Conservation (phyloP, 2,329 filamentous ascomycete genomes). For the Penicillium sp. region DNA sequence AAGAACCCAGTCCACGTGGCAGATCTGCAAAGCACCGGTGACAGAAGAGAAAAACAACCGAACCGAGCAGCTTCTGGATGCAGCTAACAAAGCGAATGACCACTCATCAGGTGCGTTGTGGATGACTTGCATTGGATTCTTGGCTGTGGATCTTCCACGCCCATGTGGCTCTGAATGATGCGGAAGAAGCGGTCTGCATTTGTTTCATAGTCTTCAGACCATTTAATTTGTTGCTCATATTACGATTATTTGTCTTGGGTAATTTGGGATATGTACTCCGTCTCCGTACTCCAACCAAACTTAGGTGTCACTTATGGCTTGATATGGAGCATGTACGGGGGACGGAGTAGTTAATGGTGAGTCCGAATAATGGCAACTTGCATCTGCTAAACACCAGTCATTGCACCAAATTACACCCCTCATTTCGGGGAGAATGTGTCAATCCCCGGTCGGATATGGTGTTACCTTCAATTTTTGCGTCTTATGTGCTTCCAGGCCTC, state of each 20-base stretch:
- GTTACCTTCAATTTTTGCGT: background rate
- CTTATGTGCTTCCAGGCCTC: background rate
- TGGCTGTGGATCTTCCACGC: background rate
- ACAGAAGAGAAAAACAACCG: background rate
- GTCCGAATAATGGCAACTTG: too few species aligned
- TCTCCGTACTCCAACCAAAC: too few species aligned
- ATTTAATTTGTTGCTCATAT: background rate
- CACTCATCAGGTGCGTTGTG: background rate
- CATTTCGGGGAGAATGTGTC: background rate
- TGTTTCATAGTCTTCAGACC: background rate
- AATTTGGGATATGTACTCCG: too few species aligned
- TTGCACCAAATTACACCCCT: background rate
- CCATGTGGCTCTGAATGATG: background rate
- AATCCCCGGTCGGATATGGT: background rate
- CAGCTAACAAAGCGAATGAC: background rate
- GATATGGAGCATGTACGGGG: too few species aligned
- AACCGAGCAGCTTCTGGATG: background rate
- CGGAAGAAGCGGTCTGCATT: background rate
- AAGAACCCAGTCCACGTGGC: constrained; percentile 10
- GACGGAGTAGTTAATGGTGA: background rate
- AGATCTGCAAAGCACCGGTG: constrained; percentile 6
- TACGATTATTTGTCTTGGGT: too few species aligned
- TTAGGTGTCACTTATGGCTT: background rate
- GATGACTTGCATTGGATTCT: background rate
- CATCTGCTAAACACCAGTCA: too few species aligned